These are phyloP conservation scores for Rhizopus stolonifer DNA, from an alignment of 371 early-diverging fungal species.

Conservation along the genomic window DNA sequence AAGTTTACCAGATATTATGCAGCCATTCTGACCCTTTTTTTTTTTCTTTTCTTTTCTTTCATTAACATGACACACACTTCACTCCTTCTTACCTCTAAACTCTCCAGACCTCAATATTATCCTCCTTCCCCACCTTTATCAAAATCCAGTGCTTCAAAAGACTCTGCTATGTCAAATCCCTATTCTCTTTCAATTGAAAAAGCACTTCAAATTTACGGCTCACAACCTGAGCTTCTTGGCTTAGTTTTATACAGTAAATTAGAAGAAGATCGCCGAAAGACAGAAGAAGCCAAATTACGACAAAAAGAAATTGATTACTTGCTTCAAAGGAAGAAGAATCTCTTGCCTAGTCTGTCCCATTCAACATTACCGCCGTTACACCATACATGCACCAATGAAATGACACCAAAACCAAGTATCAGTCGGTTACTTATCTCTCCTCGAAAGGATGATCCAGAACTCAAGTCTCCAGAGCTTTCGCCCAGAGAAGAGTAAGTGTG, in stretches of 20 bases:
- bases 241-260: constrained; percentile 54
- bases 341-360: too few relatives aligned
- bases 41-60: neutral
- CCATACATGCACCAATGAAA: neutral
- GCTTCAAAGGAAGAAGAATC: constrained; percentile 14
- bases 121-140: constrained; percentile 11
- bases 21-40: constrained; percentile 10
- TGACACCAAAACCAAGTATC: constrained; percentile 16
- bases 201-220: constrained; percentile 40
- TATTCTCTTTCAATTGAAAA: constrained; percentile 28
- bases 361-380: too few relatives aligned
- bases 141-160: neutral
- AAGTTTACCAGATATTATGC: neutral
- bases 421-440: constrained; percentile 13
- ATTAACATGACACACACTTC: neutral
- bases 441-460: neutral
- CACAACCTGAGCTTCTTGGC: constrained; percentile 52
- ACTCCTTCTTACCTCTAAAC: constrained; percentile 3
- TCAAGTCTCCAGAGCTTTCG: too few relatives aligned
- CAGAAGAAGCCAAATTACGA: constrained; percentile 55
- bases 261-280: constrained; percentile 54
- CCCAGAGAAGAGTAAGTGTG: constrained; percentile 7
- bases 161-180: constrained; percentile 3
- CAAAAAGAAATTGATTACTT: constrained; percentile 46
- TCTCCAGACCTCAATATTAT: constrained; percentile 10